Evolutionary conservation across 2,329 filamentous ascomycete species (phyloP).

Genomic region (Cordyceps pruinosa): DNA sequence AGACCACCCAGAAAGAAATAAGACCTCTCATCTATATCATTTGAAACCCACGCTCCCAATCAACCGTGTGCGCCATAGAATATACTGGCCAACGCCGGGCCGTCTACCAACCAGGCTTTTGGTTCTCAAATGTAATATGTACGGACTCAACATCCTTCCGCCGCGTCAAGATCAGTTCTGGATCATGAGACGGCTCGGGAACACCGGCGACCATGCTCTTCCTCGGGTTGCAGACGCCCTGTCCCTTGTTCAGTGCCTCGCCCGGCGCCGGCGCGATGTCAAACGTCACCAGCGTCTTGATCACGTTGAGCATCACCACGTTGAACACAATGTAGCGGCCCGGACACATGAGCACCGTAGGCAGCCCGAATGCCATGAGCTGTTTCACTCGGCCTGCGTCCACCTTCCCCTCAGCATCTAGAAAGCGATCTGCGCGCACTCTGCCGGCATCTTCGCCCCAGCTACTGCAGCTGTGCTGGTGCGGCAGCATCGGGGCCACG

Average conservation of each 20-base stretch:
- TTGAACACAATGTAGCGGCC: constrained; percentile 9
- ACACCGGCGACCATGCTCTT: constrained; percentile 8
- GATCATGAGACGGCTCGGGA: not conserved
- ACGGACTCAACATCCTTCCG: not conserved
- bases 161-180: constrained; percentile 1
- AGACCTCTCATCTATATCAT: not conserved
- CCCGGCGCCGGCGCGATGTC: not conserved
- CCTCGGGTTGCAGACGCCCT: not conserved
- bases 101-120: constrained; percentile 4
- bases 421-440: constrained; percentile 4
- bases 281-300: constrained; percentile 11
- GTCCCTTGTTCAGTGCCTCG: not conserved
- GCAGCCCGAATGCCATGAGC: constrained; percentile 8
- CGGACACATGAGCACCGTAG: constrained; percentile 9
- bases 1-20: too few relatives aligned
- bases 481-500: constrained; percentile 9
- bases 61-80: not conserved
- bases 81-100: not conserved
- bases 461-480: constrained; percentile 2
- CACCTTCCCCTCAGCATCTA: not conserved
- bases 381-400: not conserved
- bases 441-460: constrained; percentile 6
- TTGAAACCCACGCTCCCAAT: not conserved
- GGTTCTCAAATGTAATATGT: constrained; percentile 4
- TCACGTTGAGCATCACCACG: constrained; percentile 6